A percentile compares a stretch with the other conserved stretches of the same genome.
Conservation (phyloP, 495 filamentous ascomycete species). For the Aspergillus kassunensis region DNA sequence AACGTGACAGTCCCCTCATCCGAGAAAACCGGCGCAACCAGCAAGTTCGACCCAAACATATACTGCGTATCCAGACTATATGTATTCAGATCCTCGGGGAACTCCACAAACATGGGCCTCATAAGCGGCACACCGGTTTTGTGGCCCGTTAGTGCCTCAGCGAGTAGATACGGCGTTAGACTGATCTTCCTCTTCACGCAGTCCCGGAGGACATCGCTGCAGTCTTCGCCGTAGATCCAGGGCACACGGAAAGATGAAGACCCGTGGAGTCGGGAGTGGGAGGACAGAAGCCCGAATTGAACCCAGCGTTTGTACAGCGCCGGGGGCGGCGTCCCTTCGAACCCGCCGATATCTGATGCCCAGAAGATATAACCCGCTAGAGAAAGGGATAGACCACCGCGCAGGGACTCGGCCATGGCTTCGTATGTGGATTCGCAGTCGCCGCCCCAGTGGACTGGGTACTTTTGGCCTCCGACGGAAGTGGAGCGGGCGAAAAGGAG, state of each 20-base stretch:
- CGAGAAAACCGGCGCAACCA: slow-evolving; percentile 59
- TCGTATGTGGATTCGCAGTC: slow-evolving; percentile 71
- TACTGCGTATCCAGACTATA: slow-evolving; percentile 65
- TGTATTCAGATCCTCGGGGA: slow-evolving; percentile 57
- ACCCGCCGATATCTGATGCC: slow-evolving; percentile 69
- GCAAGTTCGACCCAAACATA: slow-evolving; percentile 56
- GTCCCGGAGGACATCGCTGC: slow-evolving; percentile 51
- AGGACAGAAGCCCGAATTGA: slow-evolving; percentile 64
- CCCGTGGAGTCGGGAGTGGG: slow-evolving; percentile 65
- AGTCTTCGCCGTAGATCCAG: slow-evolving; percentile 66
- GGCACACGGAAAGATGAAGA: slow-evolving; percentile 65
- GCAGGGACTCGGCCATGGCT: slow-evolving; percentile 68
- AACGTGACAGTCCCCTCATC: slow-evolving; percentile 57
- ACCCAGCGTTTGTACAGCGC: slow-evolving; percentile 77
- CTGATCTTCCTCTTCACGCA: slow-evolving; percentile 60
- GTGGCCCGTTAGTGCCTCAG: slow-evolving; percentile 47
- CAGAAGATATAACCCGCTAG: slow-evolving; percentile 66
- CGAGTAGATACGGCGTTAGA: slow-evolving; percentile 59
- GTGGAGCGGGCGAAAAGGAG: slow-evolving; percentile 66
- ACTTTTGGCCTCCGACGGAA: slow-evolving; percentile 62
- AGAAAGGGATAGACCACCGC: slow-evolving; percentile 63
- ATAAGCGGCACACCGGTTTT: slow-evolving; percentile 50
- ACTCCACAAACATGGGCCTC: slow-evolving; percentile 61
- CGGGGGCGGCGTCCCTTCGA: slow-evolving; percentile 62
- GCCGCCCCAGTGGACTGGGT: slow-evolving; percentile 63